Evolutionary conservation across 2,329 filamentous ascomycete species (phyloP).

Genomic region (Amylocarpus encephaloides): DNA sequence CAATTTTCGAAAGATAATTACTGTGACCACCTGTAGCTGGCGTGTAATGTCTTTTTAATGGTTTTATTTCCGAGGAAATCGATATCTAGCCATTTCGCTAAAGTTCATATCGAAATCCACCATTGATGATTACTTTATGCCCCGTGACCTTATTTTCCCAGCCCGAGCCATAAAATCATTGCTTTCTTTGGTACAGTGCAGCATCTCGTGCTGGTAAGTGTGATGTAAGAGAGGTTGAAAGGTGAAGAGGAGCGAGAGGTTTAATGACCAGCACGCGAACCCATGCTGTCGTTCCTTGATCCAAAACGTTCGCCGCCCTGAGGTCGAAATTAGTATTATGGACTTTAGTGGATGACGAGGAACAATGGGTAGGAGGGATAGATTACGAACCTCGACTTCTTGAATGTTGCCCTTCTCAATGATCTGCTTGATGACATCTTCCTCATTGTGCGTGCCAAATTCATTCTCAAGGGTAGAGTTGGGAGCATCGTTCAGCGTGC

Average conservation of each 20-base stretch:
- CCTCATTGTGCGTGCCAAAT: slow-evolving; percentile 75
- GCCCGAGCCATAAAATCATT: slow-evolving; percentile 1
- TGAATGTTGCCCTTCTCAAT: slow-evolving; percentile 69
- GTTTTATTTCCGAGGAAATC: background rate
- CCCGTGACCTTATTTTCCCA: background rate
- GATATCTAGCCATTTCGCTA: background rate
- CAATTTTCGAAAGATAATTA: background rate
- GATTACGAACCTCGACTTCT: slow-evolving; percentile 42
- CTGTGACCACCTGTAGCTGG: no score
- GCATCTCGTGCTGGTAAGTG: background rate
- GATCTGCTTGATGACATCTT: slow-evolving; percentile 77
- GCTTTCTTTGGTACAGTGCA: background rate
- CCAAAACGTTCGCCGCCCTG: slow-evolving; percentile 11
- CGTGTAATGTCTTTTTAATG: background rate
- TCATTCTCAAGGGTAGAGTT: slow-evolving; percentile 72
- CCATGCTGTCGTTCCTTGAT: slow-evolving; percentile 30
- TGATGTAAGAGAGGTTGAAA: background rate
- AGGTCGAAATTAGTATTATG: background rate
- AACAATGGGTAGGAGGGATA: background rate
- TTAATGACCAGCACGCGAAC: slow-evolving; percentile 25
- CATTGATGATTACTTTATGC: slow-evolving; percentile 5
- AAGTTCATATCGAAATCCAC: slow-evolving; percentile 2
- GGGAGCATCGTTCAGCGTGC: slow-evolving; percentile 68
- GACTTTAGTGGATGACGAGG: background rate
- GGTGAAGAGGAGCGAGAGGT: background rate